Evolutionary conservation across 306 rosid genomes (phyloP).

Genomic region (Arachis hypogaea): DNA sequence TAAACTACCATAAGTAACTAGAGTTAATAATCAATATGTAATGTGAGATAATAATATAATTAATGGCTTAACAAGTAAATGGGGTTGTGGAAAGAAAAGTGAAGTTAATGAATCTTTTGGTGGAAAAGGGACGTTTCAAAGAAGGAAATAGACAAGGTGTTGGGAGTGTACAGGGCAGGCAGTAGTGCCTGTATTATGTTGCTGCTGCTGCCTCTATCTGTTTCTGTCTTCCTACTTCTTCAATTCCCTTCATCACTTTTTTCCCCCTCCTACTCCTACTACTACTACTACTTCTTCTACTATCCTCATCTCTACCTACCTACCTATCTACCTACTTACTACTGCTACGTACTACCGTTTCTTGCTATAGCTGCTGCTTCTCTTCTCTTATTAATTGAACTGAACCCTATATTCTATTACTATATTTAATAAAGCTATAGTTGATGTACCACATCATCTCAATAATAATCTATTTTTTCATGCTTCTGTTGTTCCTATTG

Average conservation of each 20-base stretch:
- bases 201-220: too few species aligned
- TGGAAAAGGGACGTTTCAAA: constrained; percentile 63
- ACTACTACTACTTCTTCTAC: constrained; percentile 9
- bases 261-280: constrained; percentile 14
- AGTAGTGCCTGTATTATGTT: constrained; percentile 42
- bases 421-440: neutral
- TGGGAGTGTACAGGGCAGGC: constrained; percentile 49
- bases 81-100: neutral
- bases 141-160: constrained; percentile 61
- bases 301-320: neutral
- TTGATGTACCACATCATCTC: neutral
- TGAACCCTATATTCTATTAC: constrained; percentile 11
- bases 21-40: constrained; percentile 18
- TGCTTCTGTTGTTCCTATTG: neutral
- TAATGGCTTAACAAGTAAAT: too few species aligned
- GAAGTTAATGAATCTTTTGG: constrained; percentile 25
- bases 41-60: too few species aligned
- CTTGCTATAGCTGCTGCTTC: neutral
- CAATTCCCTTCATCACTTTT: constrained; percentile 38
- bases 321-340: neutral
- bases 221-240: too few species aligned
- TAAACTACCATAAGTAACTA: neutral
- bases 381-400: too few species aligned
- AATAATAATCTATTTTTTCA: neutral
- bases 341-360: neutral